Conservation (phyloP, 768 basidiomycete genomes). For the Phlebiopsis gigantea region DNA sequence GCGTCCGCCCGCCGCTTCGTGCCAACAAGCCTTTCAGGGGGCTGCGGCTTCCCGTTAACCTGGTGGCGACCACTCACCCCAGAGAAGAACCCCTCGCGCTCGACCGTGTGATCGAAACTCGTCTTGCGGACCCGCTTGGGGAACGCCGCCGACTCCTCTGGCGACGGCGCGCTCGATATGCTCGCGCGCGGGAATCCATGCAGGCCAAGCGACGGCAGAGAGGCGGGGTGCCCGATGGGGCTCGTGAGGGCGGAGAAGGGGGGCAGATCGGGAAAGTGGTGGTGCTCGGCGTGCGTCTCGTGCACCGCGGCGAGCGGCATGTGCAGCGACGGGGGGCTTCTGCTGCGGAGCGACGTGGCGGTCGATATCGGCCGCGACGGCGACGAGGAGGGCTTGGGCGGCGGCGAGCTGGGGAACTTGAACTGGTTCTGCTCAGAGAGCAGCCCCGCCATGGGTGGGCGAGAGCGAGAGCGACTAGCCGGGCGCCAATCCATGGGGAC, state of each 20-base stretch:
- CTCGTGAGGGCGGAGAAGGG: conserved; percentile 23
- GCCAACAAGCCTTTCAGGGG: conserved; percentile 58
- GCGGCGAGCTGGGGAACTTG: conserved; percentile 25
- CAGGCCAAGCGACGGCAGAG: conserved; percentile 66
- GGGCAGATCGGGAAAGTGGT: conserved; percentile 9
- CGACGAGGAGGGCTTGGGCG: conserved; percentile 20
- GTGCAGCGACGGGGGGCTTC: conserved; percentile 23
- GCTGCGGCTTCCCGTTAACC: conserved; percentile 70
- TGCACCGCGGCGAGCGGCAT: conserved; percentile 21
- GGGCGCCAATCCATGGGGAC: conserved; percentile 92
- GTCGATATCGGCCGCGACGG: conserved; percentile 24
- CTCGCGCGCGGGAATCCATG: conserved; percentile 47
- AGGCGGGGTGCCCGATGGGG: conserved; percentile 48
- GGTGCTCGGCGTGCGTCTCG: conserved; percentile 21
- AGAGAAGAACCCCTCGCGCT: conserved; percentile 53
- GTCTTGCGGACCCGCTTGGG: conserved; percentile 90
- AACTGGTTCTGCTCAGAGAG: conserved; percentile 23
- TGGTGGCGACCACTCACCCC: conserved; percentile 69
- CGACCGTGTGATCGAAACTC: conserved; percentile 90
- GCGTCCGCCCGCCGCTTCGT: conserved; percentile 78
- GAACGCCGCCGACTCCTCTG: conserved; percentile 47
- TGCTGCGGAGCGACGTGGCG: conserved; percentile 17
- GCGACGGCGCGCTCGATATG: conserved; percentile 22
- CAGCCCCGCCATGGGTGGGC: conserved; percentile 51
- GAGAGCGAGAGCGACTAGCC: conserved; percentile 69